phyloP scores from a whole-genome alignment of 2,329 filamentous ascomycete genomes.

The Colletotrichum godetiae region DNA sequence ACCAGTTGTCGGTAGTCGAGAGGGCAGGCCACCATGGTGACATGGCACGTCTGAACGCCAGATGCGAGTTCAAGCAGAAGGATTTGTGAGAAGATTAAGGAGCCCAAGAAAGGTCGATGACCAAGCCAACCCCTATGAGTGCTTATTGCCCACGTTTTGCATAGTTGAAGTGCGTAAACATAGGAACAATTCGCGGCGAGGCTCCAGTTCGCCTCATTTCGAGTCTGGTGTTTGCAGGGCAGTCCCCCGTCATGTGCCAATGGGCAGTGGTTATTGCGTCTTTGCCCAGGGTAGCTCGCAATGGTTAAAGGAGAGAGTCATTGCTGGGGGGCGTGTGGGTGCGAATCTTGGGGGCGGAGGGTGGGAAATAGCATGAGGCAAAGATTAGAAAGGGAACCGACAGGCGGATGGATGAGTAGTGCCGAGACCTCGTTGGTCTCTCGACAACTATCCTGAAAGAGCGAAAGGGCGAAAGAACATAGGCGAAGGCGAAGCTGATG shows the following conservation, averaged over 20 bases:
- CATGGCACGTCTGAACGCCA: constrained; percentile 26
- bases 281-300: constrained; percentile 24
- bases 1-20: constrained; percentile 1
- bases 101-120: constrained; percentile 3
- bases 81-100: constrained; percentile 6
- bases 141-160: constrained; percentile 8
- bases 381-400: constrained; percentile 11
- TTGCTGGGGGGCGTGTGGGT: constrained; percentile 17
- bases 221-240: constrained; percentile 33
- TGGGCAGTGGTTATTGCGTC: constrained; percentile 27
- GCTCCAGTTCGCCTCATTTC: constrained; percentile 34
- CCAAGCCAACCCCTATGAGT: constrained; percentile 8
- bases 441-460: background rate
- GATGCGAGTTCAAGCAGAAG: constrained; percentile 3
- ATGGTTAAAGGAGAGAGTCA: constrained; percentile 1
- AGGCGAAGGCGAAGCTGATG: constrained; percentile 25
- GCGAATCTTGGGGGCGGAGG: constrained; percentile 9
- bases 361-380: constrained; percentile 11
- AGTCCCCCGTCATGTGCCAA: constrained; percentile 33
- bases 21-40: constrained; percentile 25
- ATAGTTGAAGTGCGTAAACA: constrained; percentile 21
- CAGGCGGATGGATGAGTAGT: background rate
- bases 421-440: background rate
- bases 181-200: constrained; percentile 21
- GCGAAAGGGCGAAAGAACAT: constrained; percentile 6